A percentile compares a stretch with the other conserved stretches of the same genome.
phyloP scores from a whole-genome alignment of 2,329 filamentous ascomycete species.

The Aspergillus hiratsukae region DNA sequence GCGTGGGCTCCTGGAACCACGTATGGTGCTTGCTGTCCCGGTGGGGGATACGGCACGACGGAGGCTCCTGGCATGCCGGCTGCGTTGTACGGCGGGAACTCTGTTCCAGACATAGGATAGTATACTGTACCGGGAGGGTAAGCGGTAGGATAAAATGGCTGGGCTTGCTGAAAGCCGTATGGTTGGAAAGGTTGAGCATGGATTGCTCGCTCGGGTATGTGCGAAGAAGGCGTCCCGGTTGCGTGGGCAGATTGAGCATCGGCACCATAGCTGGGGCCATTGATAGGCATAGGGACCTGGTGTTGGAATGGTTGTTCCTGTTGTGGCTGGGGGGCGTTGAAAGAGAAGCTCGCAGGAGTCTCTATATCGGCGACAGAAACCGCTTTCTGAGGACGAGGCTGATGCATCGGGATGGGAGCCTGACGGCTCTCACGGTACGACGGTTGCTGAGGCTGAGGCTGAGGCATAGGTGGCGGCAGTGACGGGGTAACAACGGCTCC shows the following conservation, averaged over 20 bases:
- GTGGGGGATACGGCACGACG: constrained; percentile 54
- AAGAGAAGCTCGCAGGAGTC: constrained; percentile 62
- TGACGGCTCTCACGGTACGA: constrained; percentile 58
- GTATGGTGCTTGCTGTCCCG: constrained; percentile 46
- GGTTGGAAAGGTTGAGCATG: constrained; percentile 89
- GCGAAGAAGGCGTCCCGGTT: constrained; percentile 77
- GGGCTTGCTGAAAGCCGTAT: constrained; percentile 56
- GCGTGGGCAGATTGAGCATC: constrained; percentile 45
- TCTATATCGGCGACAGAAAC: constrained; percentile 93
- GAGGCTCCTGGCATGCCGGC: constrained; percentile 44
- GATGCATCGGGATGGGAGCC: constrained; percentile 72
- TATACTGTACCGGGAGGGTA: constrained; percentile 62
- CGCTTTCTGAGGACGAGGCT: constrained; percentile 89
- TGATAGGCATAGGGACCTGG: constrained; percentile 76
- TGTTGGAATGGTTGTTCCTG: constrained; percentile 89
- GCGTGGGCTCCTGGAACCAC: constrained; percentile 25
- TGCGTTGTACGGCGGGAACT: constrained; percentile 42
- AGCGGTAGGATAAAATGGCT: constrained; percentile 56
- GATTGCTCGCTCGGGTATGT: constrained; percentile 88
- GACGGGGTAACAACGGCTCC: constrained; percentile 11
- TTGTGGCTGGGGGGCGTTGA: constrained; percentile 58
- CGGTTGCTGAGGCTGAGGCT: constrained; percentile 52
- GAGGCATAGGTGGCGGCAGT: constrained; percentile 26
- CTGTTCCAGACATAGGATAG: constrained; percentile 52
- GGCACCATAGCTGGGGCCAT: constrained; percentile 51